Conservation (phyloP, 495 filamentous ascomycete species). For the Tetracladium setigerum region DNA sequence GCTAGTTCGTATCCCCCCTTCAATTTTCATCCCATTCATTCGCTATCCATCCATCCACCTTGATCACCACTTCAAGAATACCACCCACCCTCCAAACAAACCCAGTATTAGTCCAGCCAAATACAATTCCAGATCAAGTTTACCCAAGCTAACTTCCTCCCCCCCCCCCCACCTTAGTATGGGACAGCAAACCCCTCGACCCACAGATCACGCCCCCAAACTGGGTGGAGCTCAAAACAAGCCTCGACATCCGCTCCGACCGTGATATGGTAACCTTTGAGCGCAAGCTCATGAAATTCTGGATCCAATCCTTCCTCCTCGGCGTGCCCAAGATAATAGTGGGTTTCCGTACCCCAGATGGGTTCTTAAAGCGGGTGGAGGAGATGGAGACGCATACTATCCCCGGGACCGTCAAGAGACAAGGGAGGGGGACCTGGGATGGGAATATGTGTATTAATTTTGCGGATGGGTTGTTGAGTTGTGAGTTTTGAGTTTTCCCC, state of each 20-base stretch:
- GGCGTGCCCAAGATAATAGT: conserved; percentile 89
- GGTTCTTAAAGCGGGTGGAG: conserved; percentile 60
- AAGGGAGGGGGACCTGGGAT: conserved; percentile 67
- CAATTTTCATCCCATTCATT: not conserved
- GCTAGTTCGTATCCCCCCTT: conserved; percentile 48
- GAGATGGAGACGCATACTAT: conserved; percentile 73
- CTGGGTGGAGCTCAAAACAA: conserved; percentile 94
- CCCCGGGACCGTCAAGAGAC: conserved; percentile 60
- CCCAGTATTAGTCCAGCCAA: too few relatives aligned
- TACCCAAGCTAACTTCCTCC: not conserved
- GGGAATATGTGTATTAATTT: conserved; percentile 90
- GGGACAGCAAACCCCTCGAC: conserved; percentile 66
- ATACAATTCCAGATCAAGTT: too few relatives aligned
- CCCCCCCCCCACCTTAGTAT: conserved; percentile 43
- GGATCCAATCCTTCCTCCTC: conserved; percentile 92
- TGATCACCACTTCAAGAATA: too few relatives aligned
- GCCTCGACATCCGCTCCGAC: conserved; percentile 55
- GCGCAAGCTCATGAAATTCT: conserved; percentile 86
- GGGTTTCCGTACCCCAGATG: conserved; percentile 70
- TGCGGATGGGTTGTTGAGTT: conserved; percentile 65
- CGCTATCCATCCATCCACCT: not conserved
- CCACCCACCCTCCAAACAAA: too few relatives aligned
- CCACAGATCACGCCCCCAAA: conserved; percentile 57
- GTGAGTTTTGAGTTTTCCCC: conserved; percentile 8
- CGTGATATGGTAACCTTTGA: conserved; percentile 70